Evolutionary conservation across 192 early-diverging fungal species (phyloP).

Genomic region (Paraglomus occultum): DNA sequence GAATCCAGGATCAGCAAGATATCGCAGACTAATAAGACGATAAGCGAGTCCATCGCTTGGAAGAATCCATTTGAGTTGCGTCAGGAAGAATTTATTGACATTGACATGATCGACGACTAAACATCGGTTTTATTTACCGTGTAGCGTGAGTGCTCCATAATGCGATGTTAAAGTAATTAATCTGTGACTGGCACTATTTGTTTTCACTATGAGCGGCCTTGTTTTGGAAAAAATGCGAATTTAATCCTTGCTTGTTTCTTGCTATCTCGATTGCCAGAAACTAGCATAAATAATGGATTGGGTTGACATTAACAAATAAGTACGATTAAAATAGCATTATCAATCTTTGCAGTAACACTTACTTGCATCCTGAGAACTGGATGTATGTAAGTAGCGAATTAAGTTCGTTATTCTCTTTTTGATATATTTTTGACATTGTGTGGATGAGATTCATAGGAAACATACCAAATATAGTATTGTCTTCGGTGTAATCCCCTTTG

Average conservation of each 20-base stretch:
- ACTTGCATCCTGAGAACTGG: constrained; percentile 40
- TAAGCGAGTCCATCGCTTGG: too few relatives aligned
- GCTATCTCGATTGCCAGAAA: constrained; percentile 93
- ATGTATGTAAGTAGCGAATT: constrained; percentile 24
- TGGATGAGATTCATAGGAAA: background rate
- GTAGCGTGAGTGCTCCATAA: too few relatives aligned
- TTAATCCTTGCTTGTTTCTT: constrained; percentile 82
- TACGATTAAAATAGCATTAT: constrained; percentile 18
- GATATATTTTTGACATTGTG: constrained; percentile 10
- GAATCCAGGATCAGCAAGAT: too few relatives aligned
- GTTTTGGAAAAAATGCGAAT: constrained; percentile 45
- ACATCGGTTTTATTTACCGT: too few relatives aligned
- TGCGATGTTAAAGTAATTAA: too few relatives aligned
- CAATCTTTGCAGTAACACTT: constrained; percentile 1
- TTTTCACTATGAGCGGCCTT: too few relatives aligned
- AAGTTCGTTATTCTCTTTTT: background rate
- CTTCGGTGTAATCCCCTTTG: constrained; percentile 75
- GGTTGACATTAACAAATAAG: constrained; percentile 2
- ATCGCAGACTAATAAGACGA: too few relatives aligned
- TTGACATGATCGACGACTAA: too few relatives aligned
- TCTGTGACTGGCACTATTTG: too few relatives aligned
- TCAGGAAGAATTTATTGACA: too few relatives aligned
- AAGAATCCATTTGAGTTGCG: too few relatives aligned
- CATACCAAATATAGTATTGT: constrained; percentile 90
- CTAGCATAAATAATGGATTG: constrained; percentile 53